These are phyloP conservation scores for Earliella scabrosa DNA, from an alignment of 1,284 basidiomycete genomes.

Conservation along the genomic window DNA sequence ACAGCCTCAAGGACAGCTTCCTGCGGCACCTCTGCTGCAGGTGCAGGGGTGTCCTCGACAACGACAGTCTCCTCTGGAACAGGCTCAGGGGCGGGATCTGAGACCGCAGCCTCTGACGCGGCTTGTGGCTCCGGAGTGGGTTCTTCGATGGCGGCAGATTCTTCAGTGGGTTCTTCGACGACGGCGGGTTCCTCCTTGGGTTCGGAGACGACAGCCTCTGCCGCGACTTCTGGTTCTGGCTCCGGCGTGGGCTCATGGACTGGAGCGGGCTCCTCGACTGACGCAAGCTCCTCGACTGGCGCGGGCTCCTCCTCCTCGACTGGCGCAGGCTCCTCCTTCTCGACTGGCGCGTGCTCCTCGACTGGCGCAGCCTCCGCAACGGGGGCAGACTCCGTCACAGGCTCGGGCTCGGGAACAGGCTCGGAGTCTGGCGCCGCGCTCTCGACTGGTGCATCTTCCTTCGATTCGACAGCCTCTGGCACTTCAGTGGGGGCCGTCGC, in stretches of 20 bases:
- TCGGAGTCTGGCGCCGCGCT: not conserved
- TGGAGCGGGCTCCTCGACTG: no score
- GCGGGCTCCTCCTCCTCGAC: no score
- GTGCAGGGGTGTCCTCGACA: constrained; percentile 1
- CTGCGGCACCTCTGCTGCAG: not conserved
- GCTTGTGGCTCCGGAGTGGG: not conserved
- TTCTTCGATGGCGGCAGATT: not conserved
- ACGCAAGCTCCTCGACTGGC: no score
- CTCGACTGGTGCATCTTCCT: no score
- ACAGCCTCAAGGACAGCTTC: not conserved
- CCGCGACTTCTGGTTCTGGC: no score
- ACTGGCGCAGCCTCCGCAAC: not conserved
- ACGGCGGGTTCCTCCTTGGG: no score
- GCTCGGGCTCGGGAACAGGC: not conserved
- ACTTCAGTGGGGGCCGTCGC: not conserved
- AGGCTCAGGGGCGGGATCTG: not conserved
- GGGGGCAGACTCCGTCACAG: not conserved
- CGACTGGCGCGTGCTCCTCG: constrained; percentile 4
- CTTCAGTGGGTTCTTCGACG: not conserved
- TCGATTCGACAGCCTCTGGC: not conserved
- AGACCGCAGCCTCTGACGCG: not conserved
- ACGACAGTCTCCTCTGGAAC: not conserved
- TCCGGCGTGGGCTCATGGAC: no score
- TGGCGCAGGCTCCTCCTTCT: no score
- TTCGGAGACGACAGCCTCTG: no score